Conservation (phyloP, 129 eudicot species). For the Kitagawia praeruptora region DNA sequence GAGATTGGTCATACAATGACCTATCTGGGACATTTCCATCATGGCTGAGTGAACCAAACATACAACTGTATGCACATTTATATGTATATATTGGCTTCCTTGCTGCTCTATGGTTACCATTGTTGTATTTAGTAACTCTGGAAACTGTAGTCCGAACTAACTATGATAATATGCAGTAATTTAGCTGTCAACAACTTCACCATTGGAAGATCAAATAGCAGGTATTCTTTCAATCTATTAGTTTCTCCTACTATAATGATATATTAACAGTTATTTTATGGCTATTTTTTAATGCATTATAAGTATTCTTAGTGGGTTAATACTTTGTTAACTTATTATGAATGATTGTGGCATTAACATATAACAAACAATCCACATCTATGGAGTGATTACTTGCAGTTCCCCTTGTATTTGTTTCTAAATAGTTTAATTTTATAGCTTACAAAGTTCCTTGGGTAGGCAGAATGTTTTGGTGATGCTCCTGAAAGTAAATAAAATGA, state of each 20-base stretch:
- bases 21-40: conserved; percentile 77
- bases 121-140: too few relatives aligned
- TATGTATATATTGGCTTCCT: not conserved
- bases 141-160: too few relatives aligned
- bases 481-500: not conserved
- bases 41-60: conserved; percentile 38
- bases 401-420: not conserved
- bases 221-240: conserved; percentile 19
- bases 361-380: not conserved
- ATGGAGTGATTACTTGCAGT: not conserved
- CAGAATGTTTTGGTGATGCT: not conserved
- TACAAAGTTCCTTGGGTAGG: not conserved
- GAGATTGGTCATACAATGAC: conserved; percentile 75
- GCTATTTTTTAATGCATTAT: not conserved
- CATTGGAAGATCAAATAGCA: conserved; percentile 28
- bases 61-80: conserved; percentile 55
- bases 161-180: conserved; percentile 41
- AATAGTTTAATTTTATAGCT: not conserved
- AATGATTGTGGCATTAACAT: not conserved
- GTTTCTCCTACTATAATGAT: not conserved
- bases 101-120: not conserved
- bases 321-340: not conserved
- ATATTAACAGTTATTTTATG: not conserved
- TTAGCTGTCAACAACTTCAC: conserved; percentile 74
- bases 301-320: not conserved